Base-by-base conservation (phyloP, 768 basidiomycete species). In the Naematelia aurantialba region DNA sequence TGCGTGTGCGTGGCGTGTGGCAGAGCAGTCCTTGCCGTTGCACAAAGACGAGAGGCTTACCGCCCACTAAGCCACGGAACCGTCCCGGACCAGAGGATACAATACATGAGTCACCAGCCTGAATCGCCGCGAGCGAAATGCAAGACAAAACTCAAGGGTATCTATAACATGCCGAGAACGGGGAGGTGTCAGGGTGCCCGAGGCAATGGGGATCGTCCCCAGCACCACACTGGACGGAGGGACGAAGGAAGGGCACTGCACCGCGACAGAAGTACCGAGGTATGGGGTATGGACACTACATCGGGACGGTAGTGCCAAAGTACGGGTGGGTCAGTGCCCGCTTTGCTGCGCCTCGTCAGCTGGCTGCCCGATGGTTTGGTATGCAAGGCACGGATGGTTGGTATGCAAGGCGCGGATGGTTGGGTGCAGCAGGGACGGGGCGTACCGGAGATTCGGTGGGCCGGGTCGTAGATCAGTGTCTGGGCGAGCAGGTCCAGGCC, bases 381-480 rank as follows among this genome's bases (percentile, higher is more conserved):
- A 51, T 3, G 21, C 10, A 27, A 24, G 8, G 22, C 42, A 44
- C 12, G 19, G 19, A 44, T 12, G 42, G 12, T 44, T 12, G 12
- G 42, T 44, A 44, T n/a, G 42, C 42, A 44, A 44, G 42, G 19
- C 12, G 19, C 12, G 42, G 42, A 44, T 12, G 19, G 24, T 24
- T 24, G 47, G 25, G 14, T 49, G n/a, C n/a, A 22, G 24, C 21
- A 22, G 22, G 11, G 13, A 48, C 12, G 47, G 34, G 34, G 73
- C 84, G 63, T 72, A 89, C 91, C 91, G 51, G 92, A 96, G 73
- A 97, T 91, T 46, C 92, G 87, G 72, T 88, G 88, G 24, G 91
- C 85, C 0, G 89, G 88, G 76, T 97, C 91, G 75, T 92, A 97
- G 4, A 85, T 85, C 63, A 96, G 77, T 24, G 85, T 87, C 65